phyloP scores from a whole-genome alignment of 805 yeast species.

The Sugiyamaella marilandica region DNA sequence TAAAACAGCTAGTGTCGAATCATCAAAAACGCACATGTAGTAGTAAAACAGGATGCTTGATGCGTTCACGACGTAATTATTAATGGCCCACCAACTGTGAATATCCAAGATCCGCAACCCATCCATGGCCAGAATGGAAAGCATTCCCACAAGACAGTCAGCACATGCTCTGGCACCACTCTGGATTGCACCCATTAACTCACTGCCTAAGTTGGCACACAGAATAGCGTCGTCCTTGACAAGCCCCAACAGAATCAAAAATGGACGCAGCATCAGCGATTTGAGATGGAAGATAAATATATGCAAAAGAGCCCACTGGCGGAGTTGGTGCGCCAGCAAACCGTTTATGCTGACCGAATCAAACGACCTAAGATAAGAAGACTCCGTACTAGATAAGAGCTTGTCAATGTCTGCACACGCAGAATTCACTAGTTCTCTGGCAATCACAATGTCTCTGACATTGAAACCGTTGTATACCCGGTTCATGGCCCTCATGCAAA shows the following conservation, averaged over 20 bases:
- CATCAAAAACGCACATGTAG: background rate
- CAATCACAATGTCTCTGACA: constrained; percentile 1
- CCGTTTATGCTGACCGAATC: background rate
- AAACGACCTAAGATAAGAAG: constrained; percentile 3
- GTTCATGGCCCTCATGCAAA: constrained; percentile 1
- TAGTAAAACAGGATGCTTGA: constrained; percentile 2
- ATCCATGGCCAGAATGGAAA: constrained; percentile 1
- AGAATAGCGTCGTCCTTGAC: background rate
- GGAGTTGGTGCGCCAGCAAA: background rate
- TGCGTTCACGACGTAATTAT: constrained; percentile 2
- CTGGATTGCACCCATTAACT: background rate
- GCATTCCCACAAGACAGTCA: background rate
- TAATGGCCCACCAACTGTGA: constrained; percentile 5
- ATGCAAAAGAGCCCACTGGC: constrained; percentile 7
- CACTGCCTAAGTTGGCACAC: background rate
- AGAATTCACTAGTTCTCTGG: background rate
- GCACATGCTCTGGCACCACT: constrained; percentile 7
- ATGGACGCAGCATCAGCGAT: constrained; percentile 8
- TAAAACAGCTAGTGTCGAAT: background rate
- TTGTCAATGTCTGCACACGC: background rate
- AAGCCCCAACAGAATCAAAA: constrained; percentile 3
- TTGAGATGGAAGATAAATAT: background rate
- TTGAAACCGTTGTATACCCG: background rate
- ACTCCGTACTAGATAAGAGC: background rate
- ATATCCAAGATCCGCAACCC: background rate